A percentile compares a stretch with the other conserved stretches of the same genome.
phyloP scores from a whole-genome alignment of 495 filamentous ascomycete species.

The Trichoderma gamsii region DNA sequence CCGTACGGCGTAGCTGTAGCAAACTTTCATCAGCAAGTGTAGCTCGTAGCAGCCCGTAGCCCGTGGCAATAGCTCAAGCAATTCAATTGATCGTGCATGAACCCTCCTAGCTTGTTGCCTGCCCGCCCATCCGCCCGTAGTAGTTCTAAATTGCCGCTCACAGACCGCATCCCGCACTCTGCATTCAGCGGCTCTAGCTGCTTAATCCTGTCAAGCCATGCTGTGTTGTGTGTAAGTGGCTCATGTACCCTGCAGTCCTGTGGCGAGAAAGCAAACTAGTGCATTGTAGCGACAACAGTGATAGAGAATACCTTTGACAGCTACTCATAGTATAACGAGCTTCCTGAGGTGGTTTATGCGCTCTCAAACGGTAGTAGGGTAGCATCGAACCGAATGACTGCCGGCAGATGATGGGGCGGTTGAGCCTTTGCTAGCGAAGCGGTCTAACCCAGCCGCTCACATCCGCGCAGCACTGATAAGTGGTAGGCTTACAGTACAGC shows the following conservation, averaged over 20 bases:
- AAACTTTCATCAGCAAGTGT: background rate
- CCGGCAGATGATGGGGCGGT: background rate
- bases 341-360: background rate
- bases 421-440: slow-evolving; percentile 1
- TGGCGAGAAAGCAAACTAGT: background rate
- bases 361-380: background rate
- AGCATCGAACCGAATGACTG: slow-evolving; percentile 4
- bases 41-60: background rate
- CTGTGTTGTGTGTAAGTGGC: background rate
- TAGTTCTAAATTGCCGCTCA: background rate
- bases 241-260: background rate
- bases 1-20: background rate
- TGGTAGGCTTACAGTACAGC: background rate
- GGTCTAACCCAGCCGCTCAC: background rate
- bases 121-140: background rate
- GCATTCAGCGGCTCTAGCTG: background rate
- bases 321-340: background rate
- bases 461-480: background rate
- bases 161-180: slow-evolving; percentile 6
- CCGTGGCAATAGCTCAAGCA: background rate
- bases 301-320: background rate
- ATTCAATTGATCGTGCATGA: background rate
- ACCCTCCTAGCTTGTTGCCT: background rate
- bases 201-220: background rate
- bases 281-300: background rate